Percentiles rank a stretch among this genome's conserved stretches.
Evolutionary conservation across 2,329 filamentous ascomycete genomes (phyloP).

Genomic region (Pestalotiopsis fici): DNA sequence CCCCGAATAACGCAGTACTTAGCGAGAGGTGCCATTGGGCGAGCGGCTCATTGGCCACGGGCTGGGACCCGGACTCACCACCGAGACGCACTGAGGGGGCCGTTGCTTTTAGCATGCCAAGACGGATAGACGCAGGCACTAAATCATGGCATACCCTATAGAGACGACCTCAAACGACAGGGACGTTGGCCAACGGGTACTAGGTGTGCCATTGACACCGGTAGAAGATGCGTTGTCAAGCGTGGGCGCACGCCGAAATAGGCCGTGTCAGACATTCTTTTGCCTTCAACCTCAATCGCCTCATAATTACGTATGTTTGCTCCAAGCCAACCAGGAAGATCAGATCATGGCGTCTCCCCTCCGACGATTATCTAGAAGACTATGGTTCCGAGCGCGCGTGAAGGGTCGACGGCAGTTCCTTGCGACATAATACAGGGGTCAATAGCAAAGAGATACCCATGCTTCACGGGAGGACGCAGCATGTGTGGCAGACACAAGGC

Average conservation of each 20-base stretch:
- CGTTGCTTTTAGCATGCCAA: neutral
- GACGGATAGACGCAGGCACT: conserved; percentile 2
- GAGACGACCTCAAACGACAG: neutral
- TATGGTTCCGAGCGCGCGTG: neutral
- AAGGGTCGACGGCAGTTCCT: neutral
- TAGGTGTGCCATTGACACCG: neutral
- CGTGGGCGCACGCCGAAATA: neutral
- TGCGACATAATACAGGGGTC: neutral
- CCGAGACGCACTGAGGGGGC: neutral
- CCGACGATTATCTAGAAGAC: neutral
- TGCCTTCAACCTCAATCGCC: neutral
- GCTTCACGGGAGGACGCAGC: neutral
- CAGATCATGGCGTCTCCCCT: neutral
- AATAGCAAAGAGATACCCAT: neutral
- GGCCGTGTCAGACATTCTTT: neutral
- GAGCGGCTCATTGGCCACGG: neutral
- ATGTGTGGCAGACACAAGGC: neutral
- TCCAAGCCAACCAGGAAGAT: neutral
- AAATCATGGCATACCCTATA: neutral
- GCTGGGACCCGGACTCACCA: neutral
- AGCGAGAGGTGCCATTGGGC: neutral
- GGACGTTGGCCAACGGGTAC: neutral
- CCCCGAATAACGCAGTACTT: neutral
- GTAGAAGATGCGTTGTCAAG: neutral
- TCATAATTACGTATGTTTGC: neutral